Evolutionary conservation across 768 basidiomycete genomes (phyloP).

Genomic region (Tulasnella sp.): DNA sequence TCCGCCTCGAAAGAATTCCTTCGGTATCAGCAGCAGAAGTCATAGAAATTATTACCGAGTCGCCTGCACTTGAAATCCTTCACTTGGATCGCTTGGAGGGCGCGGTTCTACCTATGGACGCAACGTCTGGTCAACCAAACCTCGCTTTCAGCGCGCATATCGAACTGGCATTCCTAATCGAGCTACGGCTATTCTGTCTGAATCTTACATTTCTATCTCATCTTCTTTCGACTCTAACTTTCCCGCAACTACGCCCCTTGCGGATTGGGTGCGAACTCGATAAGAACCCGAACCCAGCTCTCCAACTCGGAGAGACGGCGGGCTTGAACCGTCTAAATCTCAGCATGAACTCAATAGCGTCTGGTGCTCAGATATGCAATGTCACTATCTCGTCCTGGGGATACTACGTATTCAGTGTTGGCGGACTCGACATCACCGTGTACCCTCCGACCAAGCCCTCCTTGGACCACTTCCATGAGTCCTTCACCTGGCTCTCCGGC

Average conservation of each 20-base stretch:
- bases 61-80: not conserved
- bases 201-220: not conserved
- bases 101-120: not conserved
- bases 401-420: not conserved
- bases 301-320: not conserved
- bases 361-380: not conserved
- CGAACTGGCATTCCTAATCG: not conserved
- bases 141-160: not conserved
- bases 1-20: not conserved
- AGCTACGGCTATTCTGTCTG: not conserved
- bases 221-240: not conserved
- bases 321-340: not conserved
- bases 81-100: not conserved
- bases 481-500: not conserved
- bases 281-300: not conserved
- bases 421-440: not conserved
- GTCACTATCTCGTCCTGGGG: not conserved
- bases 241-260: not conserved
- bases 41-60: not conserved
- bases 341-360: not conserved
- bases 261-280: not conserved
- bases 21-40: not conserved
- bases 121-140: not conserved
- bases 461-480: not conserved
- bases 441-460: not conserved